A percentile compares a stretch with the other conserved stretches of the same genome.
phyloP scores from a whole-genome alignment of 2,329 filamentous ascomycete species.

The Arthrinium puccinioides region DNA sequence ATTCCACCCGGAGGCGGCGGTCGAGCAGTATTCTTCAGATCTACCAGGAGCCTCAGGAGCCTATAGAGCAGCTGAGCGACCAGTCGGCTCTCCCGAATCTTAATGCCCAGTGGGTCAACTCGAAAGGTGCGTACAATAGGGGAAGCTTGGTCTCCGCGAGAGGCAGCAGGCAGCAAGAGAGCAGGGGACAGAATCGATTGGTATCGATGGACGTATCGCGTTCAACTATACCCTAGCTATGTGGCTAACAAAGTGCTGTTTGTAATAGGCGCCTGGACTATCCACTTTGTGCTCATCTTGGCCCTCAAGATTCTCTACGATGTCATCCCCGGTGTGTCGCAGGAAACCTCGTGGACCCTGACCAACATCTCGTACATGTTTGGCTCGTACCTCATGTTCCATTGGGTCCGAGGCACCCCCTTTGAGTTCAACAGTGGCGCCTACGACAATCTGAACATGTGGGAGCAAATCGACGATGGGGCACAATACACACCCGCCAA shows the following conservation, averaged over 20 bases:
- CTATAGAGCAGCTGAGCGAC: slow-evolving; percentile 94
- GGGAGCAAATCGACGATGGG: slow-evolving; percentile 99
- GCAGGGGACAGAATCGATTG: background rate
- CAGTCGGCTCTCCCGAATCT: slow-evolving; percentile 91
- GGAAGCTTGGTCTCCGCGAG: background rate
- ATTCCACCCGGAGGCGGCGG: slow-evolving; percentile 74
- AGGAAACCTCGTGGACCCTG: slow-evolving; percentile 97
- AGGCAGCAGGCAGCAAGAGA: no score
- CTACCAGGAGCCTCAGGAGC: slow-evolving; percentile 94
- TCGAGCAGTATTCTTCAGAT: slow-evolving; percentile 90
- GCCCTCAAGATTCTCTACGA: slow-evolving; percentile 95
- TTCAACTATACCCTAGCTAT: no score
- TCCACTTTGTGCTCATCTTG: slow-evolving; percentile 88
- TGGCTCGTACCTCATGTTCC: slow-evolving; percentile 98
- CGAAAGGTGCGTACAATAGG: slow-evolving; percentile 69
- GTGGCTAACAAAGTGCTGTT: slow-evolving; percentile 1
- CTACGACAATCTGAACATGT: slow-evolving; percentile 99
- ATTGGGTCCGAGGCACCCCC: slow-evolving; percentile 93
- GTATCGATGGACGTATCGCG: no score
- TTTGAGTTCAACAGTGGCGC: slow-evolving; percentile 98
- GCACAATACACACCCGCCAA: slow-evolving; percentile 98
- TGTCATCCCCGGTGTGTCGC: slow-evolving; percentile 90
- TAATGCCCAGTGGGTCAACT: slow-evolving; percentile 98
- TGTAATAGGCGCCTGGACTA: slow-evolving; percentile 82
- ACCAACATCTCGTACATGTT: slow-evolving; percentile 99